phyloP scores from a whole-genome alignment of 208 protist species.

The Polymyxa betae region DNA sequence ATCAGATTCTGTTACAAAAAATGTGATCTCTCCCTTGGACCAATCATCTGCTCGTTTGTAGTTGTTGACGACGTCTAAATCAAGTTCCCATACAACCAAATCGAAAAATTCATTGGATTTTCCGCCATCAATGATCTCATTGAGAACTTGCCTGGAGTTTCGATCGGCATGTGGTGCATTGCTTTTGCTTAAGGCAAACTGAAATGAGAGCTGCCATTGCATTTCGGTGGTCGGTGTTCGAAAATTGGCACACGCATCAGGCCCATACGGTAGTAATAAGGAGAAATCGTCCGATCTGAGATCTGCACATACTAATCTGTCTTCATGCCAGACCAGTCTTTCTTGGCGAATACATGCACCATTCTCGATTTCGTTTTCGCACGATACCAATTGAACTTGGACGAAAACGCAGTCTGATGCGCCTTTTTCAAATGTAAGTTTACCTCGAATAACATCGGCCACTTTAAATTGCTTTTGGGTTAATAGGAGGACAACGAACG shows the following conservation, averaged over 20 bases:
- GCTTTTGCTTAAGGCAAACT: neutral
- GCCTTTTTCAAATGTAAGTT: neutral
- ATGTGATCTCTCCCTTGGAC: neutral
- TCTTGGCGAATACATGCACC: neutral
- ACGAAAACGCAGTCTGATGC: neutral
- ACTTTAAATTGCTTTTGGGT: neutral
- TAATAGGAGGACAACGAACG: neutral
- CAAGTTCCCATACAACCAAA: neutral
- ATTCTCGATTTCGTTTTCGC: neutral
- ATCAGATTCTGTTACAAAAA: no score
- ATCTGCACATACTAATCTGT: neutral
- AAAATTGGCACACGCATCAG: constrained; percentile 1
- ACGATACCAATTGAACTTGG: neutral
- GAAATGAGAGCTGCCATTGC: neutral
- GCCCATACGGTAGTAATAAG: neutral
- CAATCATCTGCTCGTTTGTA: neutral
- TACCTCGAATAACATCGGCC: neutral
- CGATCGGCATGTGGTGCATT: neutral
- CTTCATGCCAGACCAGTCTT: neutral
- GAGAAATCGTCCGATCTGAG: neutral
- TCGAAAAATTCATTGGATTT: neutral
- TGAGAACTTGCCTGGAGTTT: neutral
- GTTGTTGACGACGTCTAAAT: neutral
- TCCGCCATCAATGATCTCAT: neutral
- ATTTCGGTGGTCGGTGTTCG: neutral